Base-by-base conservation (phyloP, 306 rosid genomes). In the Lathyrus tuberosus region DNA sequence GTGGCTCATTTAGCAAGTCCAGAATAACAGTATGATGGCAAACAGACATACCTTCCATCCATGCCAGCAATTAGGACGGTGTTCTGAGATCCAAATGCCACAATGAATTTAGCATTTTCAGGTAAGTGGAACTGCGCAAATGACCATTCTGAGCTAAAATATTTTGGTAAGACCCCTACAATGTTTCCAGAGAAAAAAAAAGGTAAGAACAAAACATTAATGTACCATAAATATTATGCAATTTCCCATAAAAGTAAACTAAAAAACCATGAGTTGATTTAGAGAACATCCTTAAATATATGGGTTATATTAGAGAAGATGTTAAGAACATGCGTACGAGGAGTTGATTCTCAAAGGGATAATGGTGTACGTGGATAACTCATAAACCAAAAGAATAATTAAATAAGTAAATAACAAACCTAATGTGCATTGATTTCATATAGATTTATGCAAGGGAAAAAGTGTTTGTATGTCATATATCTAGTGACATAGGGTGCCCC, bases 81-180 rank as follows among this genome's bases (percentile, higher is more conserved):
- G 81, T 91, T 88, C 70, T 82, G 92, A 65, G 95, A 78, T 77
- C 99, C 99, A 74, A 94, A 94, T 42, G 99, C 89, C 53, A 89
- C 93, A 67, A 91, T 88, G 74, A 79, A 91, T 65, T 75, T 85
- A 35, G 91, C 80, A 69, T 72, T 85, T 67, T 86, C 96, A 46
- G 95, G 92, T 73, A 91, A 79, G 82, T 61, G 99, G 85, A 88
- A 87, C 81, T 57, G 95, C 15, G 99, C 92, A 84, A 94, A 88
- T 72, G 99, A 94, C 99, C 99, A 89, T 78, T 94, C 99, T 12
- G 97, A 94, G 86, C 99, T 94, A 72, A 94, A 94, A 78, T 94
- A 94, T 86, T 89, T 94, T 66, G 99, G 99, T 69, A 94, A 78
- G 62, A 88, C 85, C 67, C 99, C 99, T 94, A 67, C 69, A 67